Evolutionary conservation across 1,139 yeast genomes (phyloP).

Genomic region (Komagataea norvegica): DNA sequence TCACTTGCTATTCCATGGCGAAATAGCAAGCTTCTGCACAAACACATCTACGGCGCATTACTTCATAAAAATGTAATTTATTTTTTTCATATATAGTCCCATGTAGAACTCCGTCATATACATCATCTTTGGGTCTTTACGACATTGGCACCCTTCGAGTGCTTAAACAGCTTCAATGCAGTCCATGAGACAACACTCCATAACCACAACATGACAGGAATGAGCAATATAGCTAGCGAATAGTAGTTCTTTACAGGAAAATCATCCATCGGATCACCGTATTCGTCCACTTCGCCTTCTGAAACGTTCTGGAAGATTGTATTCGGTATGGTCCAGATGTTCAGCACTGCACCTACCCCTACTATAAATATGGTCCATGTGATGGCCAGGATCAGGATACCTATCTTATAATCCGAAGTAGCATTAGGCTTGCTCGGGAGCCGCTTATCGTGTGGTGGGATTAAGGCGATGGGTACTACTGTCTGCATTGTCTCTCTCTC

Average conservation of each 20-base stretch:
- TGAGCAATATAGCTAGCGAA: constrained; percentile 17
- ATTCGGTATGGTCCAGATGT: constrained; percentile 14
- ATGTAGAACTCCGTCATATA: not conserved
- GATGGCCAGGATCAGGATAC: constrained; percentile 10
- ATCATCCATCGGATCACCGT: constrained; percentile 11
- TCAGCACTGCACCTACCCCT: constrained; percentile 13
- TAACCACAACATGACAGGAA: constrained; percentile 25
- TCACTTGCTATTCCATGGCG: no score
- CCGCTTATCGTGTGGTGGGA: constrained; percentile 9
- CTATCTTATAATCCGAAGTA: constrained; percentile 7
- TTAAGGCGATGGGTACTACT: constrained; percentile 11
- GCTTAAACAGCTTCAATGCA: constrained; percentile 25
- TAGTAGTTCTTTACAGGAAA: constrained; percentile 23
- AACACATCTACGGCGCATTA: no score
- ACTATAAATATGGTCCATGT: constrained; percentile 14
- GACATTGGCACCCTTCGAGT: constrained; percentile 20
- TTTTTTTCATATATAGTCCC: not conserved
- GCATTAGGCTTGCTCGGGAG: not conserved
- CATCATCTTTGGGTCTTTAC: no score
- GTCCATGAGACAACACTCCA: constrained; percentile 26
- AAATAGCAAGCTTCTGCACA: no score
- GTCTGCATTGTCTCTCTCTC: constrained; percentile 1
- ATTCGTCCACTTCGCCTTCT: constrained; percentile 1
- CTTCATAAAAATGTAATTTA: no score
- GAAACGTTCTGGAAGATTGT: constrained; percentile 3